Conservation (phyloP, 2,329 filamentous ascomycete genomes). For the Botryotinia calthae region DNA sequence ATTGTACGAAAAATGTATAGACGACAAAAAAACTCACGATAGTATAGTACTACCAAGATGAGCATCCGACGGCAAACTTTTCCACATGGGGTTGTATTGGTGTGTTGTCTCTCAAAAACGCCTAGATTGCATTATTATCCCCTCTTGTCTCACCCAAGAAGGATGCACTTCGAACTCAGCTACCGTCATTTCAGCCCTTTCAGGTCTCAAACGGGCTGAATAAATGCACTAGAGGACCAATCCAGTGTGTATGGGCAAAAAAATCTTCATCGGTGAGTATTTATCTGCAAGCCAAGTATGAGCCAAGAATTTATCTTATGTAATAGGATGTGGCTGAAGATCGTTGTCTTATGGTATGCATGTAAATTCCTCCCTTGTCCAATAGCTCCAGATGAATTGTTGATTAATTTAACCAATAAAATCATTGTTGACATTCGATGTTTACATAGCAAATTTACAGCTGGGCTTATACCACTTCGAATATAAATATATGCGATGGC, state of each 20-base stretch:
- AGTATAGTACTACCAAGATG: neutral
- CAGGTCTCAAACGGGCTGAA: neutral
- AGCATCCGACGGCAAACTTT: neutral
- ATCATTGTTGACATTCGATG: neutral
- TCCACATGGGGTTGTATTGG: neutral
- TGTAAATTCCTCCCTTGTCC: neutral
- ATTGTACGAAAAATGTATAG: neutral
- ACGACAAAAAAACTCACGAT: neutral
- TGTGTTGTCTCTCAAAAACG: neutral
- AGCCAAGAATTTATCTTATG: constrained; percentile 4
- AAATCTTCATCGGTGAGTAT: neutral
- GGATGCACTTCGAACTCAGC: neutral
- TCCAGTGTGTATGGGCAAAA: neutral
- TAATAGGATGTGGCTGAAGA: neutral
- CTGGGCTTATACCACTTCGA: neutral
- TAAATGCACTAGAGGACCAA: neutral
- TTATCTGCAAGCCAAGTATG: constrained; percentile 1
- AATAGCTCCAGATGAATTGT: neutral
- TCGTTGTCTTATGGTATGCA: neutral
- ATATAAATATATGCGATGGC: constrained; percentile 1
- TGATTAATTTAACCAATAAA: neutral
- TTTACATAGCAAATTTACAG: neutral
- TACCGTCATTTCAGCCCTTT: neutral
- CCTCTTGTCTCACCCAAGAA: neutral
- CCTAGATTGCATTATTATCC: neutral